phyloP scores from a whole-genome alignment of 176 grass and related monocot genomes.

The Avena sativa region DNA sequence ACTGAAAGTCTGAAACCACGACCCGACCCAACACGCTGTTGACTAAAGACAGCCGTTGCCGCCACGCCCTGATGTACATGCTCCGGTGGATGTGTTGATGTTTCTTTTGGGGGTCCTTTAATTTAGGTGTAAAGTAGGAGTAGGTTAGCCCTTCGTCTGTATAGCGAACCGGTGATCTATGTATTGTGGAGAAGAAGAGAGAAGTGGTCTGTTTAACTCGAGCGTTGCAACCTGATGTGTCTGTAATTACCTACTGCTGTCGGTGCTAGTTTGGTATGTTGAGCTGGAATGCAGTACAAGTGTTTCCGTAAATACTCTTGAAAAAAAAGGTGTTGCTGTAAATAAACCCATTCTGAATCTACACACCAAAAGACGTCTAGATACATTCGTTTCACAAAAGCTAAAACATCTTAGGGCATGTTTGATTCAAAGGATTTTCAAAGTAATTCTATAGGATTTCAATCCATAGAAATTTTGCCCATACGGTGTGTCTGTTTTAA shows the following conservation, averaged over 20 bases:
- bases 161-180: conserved; percentile 37
- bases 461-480: no score
- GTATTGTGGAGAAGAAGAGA: not conserved
- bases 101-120: not conserved
- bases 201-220: not conserved
- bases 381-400: no score
- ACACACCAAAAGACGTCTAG: no score
- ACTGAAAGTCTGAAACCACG: conserved; percentile 23
- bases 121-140: conserved; percentile 13
- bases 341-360: no score
- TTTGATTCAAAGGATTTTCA: no score
- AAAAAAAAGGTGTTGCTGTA: no score
- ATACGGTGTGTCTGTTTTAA: no score
- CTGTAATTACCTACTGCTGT: not conserved
- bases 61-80: conserved; percentile 44
- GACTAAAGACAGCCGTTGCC: not conserved
- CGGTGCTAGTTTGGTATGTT: no score
- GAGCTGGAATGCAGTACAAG: no score
- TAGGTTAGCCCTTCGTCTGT: conserved; percentile 34
- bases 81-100: conserved; percentile 11
- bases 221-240: not conserved
- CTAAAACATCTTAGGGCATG: no score
- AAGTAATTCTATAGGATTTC: no score
- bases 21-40: not conserved
- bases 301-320: no score